phyloP scores from a whole-genome alignment of 176 grass and related monocot genomes.

The Ampelocalamus luodianensis region DNA sequence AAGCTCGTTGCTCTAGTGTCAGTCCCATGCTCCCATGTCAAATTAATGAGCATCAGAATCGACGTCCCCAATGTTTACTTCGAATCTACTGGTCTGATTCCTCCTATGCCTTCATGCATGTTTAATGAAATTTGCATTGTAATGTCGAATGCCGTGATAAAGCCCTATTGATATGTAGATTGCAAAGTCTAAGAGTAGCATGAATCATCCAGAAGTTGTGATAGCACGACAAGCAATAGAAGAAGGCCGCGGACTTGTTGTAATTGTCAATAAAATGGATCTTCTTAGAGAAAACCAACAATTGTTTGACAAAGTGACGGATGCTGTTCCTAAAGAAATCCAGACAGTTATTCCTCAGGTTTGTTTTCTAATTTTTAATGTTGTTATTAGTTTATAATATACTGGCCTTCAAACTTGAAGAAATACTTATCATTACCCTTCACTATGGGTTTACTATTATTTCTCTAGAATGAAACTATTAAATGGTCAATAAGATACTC shows the following conservation, averaged over 20 bases:
- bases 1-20: constrained; percentile 21
- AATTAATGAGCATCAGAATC: constrained; percentile 5
- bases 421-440: constrained; percentile 18
- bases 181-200: constrained; percentile 75
- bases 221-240: constrained; percentile 93
- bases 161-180: constrained; percentile 63
- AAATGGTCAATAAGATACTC: constrained; percentile 24
- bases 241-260: constrained; percentile 91
- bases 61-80: background rate
- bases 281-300: constrained; percentile 70
- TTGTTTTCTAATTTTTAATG: constrained; percentile 24
- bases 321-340: constrained; percentile 86
- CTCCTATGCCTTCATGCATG: background rate
- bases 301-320: constrained; percentile 69
- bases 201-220: constrained; percentile 86
- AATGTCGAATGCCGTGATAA: constrained; percentile 23
- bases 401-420: constrained; percentile 26
- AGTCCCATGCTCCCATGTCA: constrained; percentile 31
- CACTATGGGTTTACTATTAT: background rate
- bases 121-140: constrained; percentile 32
- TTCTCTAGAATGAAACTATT: background rate
- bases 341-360: constrained; percentile 94
- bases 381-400: constrained; percentile 31
- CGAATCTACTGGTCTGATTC: constrained; percentile 13
- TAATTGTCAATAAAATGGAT: constrained; percentile 99